These are phyloP conservation scores for Syzygium aromaticum DNA, from an alignment of 345 rosid genomes.

Conservation along the genomic window DNA sequence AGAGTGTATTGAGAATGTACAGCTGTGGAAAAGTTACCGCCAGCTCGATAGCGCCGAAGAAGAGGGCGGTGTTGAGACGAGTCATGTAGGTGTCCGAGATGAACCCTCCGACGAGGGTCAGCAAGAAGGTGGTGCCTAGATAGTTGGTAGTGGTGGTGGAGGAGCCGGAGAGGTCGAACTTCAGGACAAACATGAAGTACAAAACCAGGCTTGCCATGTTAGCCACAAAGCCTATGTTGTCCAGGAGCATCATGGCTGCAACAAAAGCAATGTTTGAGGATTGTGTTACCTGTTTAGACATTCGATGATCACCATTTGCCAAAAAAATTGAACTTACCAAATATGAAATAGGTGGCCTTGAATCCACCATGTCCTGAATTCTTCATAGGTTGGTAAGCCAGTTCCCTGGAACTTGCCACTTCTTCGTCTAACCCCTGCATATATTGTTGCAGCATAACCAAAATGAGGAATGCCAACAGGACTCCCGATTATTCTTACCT, in stretches of 20 bases:
- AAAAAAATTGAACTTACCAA: constrained; percentile 6
- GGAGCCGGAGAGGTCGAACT: constrained; percentile 19
- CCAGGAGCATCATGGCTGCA: constrained; percentile 20
- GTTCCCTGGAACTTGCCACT: constrained; percentile 1
- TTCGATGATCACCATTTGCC: neutral
- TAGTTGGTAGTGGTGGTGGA: constrained; percentile 23
- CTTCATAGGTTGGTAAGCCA: constrained; percentile 4
- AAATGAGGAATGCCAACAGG: neutral
- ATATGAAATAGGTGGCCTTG: constrained; percentile 17
- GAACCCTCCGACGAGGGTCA: constrained; percentile 21
- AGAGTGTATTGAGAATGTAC: neutral
- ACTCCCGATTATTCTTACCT: neutral
- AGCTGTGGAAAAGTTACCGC: neutral
- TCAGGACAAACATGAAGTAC: constrained; percentile 14
- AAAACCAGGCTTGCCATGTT: constrained; percentile 19
- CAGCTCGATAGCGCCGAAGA: constrained; percentile 10
- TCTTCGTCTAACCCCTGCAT: constrained; percentile 9
- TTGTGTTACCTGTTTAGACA: neutral
- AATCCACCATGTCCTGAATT: constrained; percentile 13
- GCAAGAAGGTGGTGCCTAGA: constrained; percentile 15
- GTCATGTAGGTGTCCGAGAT: constrained; percentile 17
- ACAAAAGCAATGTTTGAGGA: neutral
- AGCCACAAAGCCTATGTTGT: constrained; percentile 25
- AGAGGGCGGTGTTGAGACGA: constrained; percentile 14
- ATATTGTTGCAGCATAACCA: neutral